Evolutionary conservation across 2,329 filamentous ascomycete species (phyloP), one percentile per base, ranked within the genome.

Genomic region (Ceratocystis albifundus): DNA sequence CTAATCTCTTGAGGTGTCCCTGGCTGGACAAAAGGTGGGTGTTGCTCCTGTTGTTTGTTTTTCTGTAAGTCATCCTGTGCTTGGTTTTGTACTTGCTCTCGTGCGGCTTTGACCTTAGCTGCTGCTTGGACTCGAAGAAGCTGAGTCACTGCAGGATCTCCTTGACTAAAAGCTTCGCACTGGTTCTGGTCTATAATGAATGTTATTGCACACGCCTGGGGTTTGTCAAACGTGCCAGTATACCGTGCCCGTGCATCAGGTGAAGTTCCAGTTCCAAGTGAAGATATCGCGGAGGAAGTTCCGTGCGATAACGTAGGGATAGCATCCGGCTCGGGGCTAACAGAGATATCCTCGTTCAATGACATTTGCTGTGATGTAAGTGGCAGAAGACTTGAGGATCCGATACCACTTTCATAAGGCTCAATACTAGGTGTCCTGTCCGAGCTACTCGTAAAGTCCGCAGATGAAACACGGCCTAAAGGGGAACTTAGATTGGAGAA

Each of bases 21-120:
- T 7, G 15, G 55, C 20, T 59, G 55, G 8, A 5, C 17, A 17
- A 10, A 4, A 22, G 25, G 61, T 8, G 17, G 17, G 4, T 12
- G 59, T 20, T 30, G 61, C 44, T 63, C 22, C 25, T 48, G 61
- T n/a, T 63, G 44, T 30, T 30, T n/a, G n/a, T 28, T 15, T 44
- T 46, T 15, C 22, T 46, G 20, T 25, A 10, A 30, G 15, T 59
- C 53, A 17, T 59, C 30, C 17, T 59, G 53, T 17, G 53, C 53
- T n/a, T 59, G 25, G 12, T 30, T 17, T 5, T 20, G 17, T 48
- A n/a, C n/a, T 22, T 48, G n/a, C 46, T 48, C 10, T 4, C 36
- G 46, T 0, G 48, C 48, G 5, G 22, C 17, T 25, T 53, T 53
- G 48, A 53, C 48, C 48, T 53, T 53, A 10, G 22, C 22, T 6